Percentiles rank a stretch among this genome's conserved stretches.
These are phyloP conservation scores for Ceratopteris richardii DNA, from an alignment of 75 land plant species.

Conservation along the genomic window DNA sequence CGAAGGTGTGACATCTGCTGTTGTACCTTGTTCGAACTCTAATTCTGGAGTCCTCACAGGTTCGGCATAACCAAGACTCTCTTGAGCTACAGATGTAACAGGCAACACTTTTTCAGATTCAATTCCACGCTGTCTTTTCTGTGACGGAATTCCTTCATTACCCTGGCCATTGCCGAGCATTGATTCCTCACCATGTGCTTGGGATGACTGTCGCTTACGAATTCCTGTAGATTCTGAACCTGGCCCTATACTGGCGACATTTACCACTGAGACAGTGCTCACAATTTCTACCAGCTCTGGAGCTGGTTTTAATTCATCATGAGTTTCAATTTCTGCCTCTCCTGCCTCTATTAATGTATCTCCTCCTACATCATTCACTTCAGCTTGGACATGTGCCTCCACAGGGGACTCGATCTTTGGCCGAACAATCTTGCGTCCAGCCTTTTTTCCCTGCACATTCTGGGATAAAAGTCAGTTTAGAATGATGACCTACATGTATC, in stretches of 20 bases:
- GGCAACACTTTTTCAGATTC: neutral
- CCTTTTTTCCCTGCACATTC: neutral
- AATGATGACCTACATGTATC: neutral
- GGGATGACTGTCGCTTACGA: neutral
- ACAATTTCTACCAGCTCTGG: neutral
- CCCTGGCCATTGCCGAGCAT: neutral
- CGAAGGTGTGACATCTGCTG: neutral
- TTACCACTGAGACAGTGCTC: neutral
- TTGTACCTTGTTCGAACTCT: neutral
- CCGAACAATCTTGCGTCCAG: neutral
- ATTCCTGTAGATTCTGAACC: neutral
- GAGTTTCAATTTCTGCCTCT: neutral
- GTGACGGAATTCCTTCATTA: neutral
- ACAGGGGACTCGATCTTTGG: conserved; percentile 1
- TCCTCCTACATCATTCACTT: neutral
- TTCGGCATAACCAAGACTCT: neutral
- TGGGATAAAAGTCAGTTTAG: neutral
- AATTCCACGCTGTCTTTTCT: neutral
- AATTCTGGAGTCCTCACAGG: neutral
- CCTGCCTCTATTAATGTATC: neutral
- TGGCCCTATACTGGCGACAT: neutral
- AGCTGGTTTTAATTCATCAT: neutral
- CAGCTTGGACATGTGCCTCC: neutral
- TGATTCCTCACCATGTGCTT: neutral
- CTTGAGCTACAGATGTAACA: neutral